Percentiles rank a stretch among this genome's conserved stretches.
phyloP scores from a whole-genome alignment of 2,329 filamentous ascomycete genomes.

The Erysiphe pulchra region DNA sequence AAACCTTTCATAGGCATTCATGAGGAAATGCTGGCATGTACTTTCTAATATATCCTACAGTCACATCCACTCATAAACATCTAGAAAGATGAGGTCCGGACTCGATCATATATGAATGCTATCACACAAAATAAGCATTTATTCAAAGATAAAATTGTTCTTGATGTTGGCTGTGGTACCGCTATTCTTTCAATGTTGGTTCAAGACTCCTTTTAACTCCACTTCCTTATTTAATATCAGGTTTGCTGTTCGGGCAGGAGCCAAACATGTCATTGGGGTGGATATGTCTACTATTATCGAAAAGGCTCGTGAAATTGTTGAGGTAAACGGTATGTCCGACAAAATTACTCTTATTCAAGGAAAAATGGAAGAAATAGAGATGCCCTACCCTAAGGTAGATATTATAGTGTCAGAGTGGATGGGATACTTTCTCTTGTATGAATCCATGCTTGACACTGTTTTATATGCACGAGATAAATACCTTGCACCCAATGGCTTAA shows the following conservation, averaged over 20 bases:
- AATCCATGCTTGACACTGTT: constrained; percentile 97
- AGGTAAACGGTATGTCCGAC: constrained; percentile 69
- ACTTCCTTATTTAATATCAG: constrained; percentile 20
- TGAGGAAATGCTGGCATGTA: constrained; percentile 87
- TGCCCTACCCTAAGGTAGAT: constrained; percentile 87
- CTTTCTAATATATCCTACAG: constrained; percentile 4
- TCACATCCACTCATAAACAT: constrained; percentile 3
- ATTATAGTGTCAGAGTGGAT: constrained; percentile 99
- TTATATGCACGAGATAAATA: constrained; percentile 89
- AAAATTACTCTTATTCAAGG: constrained; percentile 96
- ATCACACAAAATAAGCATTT: constrained; percentile 93
- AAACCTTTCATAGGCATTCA: constrained; percentile 40
- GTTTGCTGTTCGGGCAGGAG: constrained; percentile 90
- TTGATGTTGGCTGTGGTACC: constrained; percentile 93
- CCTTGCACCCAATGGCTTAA: constrained; percentile 62
- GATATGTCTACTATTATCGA: constrained; percentile 99
- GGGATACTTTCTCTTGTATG: constrained; percentile 97
- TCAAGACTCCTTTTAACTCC: constrained; percentile 4
- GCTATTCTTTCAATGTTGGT: constrained; percentile 92
- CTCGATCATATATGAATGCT: constrained; percentile 84
- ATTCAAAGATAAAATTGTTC: constrained; percentile 77
- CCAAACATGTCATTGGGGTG: constrained; percentile 95
- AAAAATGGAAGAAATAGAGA: constrained; percentile 96
- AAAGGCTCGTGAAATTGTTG: constrained; percentile 90
- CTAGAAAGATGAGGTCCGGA: constrained; percentile 96